These are phyloP conservation scores for Gracilaria caudata DNA, from an alignment of 23 red algal genomes.

Conservation along the genomic window DNA sequence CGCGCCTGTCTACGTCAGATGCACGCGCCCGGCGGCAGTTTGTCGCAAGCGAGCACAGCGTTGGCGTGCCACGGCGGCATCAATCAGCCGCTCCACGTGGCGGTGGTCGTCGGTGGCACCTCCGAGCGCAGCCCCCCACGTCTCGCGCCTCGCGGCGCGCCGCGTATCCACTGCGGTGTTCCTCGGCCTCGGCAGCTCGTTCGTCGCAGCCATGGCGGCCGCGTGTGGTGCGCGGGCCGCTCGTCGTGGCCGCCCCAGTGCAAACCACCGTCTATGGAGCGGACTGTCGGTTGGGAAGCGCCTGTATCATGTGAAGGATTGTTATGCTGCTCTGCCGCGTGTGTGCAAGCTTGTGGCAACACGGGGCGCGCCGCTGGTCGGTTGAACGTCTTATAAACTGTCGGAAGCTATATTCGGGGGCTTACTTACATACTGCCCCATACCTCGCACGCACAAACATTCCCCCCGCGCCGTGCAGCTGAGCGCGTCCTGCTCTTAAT, in stretches of 20 bases:
- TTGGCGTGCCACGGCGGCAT: neutral
- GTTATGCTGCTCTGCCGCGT: no score
- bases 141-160: neutral
- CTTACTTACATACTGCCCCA: no score
- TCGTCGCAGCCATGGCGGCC: neutral
- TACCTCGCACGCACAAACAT: no score
- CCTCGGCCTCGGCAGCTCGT: neutral
- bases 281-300: no score
- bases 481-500: no score
- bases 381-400: neutral
- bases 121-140: neutral
- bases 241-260: neutral
- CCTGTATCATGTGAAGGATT: no score
- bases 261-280: no score
- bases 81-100: slow-evolving; percentile 16
- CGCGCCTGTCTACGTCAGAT: no score
- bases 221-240: neutral
- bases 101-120: neutral
- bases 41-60: neutral
- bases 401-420: no score
- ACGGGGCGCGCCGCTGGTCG: neutral
- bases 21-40: neutral
- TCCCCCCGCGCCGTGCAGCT: no score
- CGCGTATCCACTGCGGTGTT: neutral
- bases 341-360: no score